Base-by-base conservation (phyloP, 139 green algal species). In the Ulvella scutata region DNA sequence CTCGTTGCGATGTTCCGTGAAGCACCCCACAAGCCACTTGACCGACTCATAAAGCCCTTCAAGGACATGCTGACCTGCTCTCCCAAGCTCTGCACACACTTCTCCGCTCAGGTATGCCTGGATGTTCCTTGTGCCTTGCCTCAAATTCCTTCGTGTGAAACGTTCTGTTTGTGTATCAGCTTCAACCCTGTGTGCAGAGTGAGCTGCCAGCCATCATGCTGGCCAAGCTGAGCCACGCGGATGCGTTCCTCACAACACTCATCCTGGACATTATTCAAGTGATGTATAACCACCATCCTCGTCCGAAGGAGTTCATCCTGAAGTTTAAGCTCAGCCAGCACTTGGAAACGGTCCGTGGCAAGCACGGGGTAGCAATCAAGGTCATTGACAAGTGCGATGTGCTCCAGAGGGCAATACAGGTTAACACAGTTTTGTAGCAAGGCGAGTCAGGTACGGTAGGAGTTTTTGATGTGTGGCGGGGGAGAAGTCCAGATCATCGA, bases 131-230 rank as follows among this genome's bases (percentile, higher is more conserved):
- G n/a, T n/a, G n/a, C n/a, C n/a, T n/a, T n/a, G n/a, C n/a, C n/a
- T n/a, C n/a, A n/a, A n/a, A n/a, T n/a, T n/a, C n/a, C n/a, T n/a
- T n/a, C n/a, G n/a, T n/a, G n/a, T n/a, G n/a, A n/a, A n/a, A n/a
- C n/a, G n/a, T n/a, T n/a, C n/a, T n/a, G n/a, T n/a, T n/a, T n/a
- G n/a, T n/a, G n/a, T n/a, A n/a, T n/a, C n/a, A n/a, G n/a, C n/a
- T n/a, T n/a, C n/a, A n/a, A n/a, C n/a, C n/a, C 51, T 67, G 51
- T 67, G 40, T 67, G 51, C 51, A 67, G 51, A 67, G n/a, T n/a
- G 51, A 67, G n/a, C 51, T 67, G 7, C 51, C 51, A 10, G 51
- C n/a, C 17, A 67, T 67, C 20, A 67, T 67, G 51, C 51, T 67
- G 13, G 51, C n/a, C 7, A 67, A 67, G 51, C 51, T 67, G 13